Conservation (phyloP, 345 rosid species). For the Barbarea vulgaris region DNA sequence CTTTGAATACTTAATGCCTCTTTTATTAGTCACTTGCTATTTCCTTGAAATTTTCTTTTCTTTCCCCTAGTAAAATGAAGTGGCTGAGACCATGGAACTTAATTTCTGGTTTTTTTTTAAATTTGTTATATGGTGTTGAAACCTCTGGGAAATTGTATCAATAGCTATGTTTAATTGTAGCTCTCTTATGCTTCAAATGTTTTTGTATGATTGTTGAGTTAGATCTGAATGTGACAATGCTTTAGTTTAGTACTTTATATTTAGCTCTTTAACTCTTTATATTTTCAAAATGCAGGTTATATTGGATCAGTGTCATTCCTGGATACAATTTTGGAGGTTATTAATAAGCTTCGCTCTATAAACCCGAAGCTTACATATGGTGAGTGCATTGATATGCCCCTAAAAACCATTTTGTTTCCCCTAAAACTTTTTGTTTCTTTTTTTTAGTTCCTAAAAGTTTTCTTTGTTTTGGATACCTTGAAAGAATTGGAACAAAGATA, state of each 20-base stretch:
- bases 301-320: conserved; percentile 97
- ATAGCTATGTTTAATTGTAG: not conserved
- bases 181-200: not conserved
- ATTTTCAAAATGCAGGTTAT: conserved; percentile 62
- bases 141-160: not conserved
- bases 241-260: not conserved
- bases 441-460: not conserved
- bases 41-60: not conserved
- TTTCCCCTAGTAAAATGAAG: not conserved
- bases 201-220: not conserved
- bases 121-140: not conserved
- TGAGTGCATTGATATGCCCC: conserved; percentile 32
- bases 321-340: conserved; percentile 70
- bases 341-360: conserved; percentile 78
- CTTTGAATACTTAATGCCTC: not conserved
- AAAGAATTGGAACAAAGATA: conserved; percentile 7
- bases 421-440: too few relatives aligned
- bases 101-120: not conserved
- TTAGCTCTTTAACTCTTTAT: not conserved
- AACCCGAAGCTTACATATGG: conserved; percentile 91
- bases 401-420: not conserved
- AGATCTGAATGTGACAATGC: conserved; percentile 2
- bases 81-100: not conserved
- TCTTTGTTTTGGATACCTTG: not conserved
- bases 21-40: not conserved